Conservation (phyloP, 2,329 filamentous ascomycete genomes). For the Aureobasidium sp. region DNA sequence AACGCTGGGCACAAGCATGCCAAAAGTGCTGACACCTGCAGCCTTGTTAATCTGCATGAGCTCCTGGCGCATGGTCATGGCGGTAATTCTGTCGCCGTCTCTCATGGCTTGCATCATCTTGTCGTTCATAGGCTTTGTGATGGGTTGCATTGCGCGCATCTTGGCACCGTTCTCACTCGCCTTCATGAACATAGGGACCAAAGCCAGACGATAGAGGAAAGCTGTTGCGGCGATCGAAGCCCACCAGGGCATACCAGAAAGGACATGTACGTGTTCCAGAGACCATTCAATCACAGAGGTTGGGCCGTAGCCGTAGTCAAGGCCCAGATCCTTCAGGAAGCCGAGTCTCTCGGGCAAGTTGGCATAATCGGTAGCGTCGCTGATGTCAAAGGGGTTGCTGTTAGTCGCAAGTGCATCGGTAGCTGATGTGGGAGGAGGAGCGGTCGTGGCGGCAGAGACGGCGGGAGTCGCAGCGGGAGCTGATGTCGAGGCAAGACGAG, state of each 20-base stretch:
- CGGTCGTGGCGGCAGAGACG: not conserved
- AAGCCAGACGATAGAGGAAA: constrained; percentile 51
- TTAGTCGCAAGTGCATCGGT: not conserved
- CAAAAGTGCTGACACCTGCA: constrained; percentile 45
- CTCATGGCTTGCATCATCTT: constrained; percentile 41
- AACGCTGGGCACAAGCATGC: constrained; percentile 47
- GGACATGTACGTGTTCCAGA: constrained; percentile 77
- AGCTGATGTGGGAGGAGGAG: not conserved
- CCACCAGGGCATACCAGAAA: constrained; percentile 71
- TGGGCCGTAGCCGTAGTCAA: constrained; percentile 81
- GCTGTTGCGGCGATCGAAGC: constrained; percentile 60
- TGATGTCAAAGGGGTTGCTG: constrained; percentile 5
- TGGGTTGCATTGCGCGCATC: constrained; percentile 51
- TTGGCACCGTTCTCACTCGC: constrained; percentile 55
- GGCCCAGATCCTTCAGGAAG: constrained; percentile 70
- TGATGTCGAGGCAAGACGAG: constrained; percentile 13
- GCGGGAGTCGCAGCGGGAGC: not conserved
- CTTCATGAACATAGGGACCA: constrained; percentile 58
- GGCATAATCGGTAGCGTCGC: not conserved
- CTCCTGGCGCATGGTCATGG: constrained; percentile 40
- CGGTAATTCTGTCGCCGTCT: constrained; percentile 38
- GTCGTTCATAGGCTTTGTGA: constrained; percentile 47
- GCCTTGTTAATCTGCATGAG: constrained; percentile 43
- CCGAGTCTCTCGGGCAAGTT: constrained; percentile 55
- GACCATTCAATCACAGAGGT: constrained; percentile 64